Evolutionary conservation across 176 grass and related monocot species (phyloP).

Genomic region (Bolboschoenus planiculmis): DNA sequence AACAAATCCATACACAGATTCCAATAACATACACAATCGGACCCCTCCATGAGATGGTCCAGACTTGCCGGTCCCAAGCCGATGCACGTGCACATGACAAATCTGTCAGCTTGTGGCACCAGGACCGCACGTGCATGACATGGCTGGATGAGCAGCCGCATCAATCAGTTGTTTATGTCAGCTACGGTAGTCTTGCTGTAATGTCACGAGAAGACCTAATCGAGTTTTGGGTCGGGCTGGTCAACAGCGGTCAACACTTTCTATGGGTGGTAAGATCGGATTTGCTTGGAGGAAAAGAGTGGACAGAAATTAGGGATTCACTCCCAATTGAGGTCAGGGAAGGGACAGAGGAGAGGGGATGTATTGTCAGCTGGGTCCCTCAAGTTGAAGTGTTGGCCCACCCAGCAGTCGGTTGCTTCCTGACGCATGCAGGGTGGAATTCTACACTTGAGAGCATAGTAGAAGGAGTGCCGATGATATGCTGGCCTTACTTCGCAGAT

Average conservation of each 20-base stretch:
- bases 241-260: neutral
- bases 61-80: neutral
- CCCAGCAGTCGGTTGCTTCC: neutral
- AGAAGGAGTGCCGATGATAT: conserved; percentile 3
- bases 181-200: neutral
- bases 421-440: conserved; percentile 14
- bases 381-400: conserved; percentile 6
- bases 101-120: neutral
- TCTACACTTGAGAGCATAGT: neutral
- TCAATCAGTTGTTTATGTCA: conserved; percentile 3
- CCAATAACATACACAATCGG: neutral
- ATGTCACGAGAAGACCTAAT: neutral
- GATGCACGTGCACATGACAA: neutral
- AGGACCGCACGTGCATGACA: neutral
- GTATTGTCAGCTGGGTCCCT: neutral
- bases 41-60: neutral
- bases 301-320: neutral
- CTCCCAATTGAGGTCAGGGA: neutral
- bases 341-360: conserved; percentile 12
- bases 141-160: neutral
- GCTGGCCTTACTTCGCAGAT: neutral
- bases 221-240: neutral
- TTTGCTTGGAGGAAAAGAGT: neutral
- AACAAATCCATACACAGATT: neutral
- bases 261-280: neutral